Evolutionary conservation across 768 basidiomycete species (phyloP).

Genomic region (Hirschioporus abietinus): DNA sequence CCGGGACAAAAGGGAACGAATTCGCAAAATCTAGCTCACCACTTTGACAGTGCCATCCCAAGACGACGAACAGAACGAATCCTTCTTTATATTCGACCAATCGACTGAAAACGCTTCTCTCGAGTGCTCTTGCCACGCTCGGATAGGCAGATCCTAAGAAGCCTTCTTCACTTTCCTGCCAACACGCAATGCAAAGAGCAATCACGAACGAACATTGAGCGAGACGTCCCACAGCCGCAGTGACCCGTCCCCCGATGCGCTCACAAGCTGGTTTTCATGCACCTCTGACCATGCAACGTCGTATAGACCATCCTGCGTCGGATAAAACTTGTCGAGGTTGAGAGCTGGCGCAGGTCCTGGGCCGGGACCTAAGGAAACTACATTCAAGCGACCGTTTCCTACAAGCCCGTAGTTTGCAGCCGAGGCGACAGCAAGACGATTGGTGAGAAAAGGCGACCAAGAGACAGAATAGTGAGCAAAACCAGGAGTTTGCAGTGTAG

Average conservation of each 20-base stretch:
- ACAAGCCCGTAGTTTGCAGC: constrained; percentile 93
- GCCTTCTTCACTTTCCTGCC: constrained; percentile 26
- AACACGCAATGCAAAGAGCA: constrained; percentile 6
- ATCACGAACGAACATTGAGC: constrained; percentile 56
- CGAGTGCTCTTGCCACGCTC: constrained; percentile 91
- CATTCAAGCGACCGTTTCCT: constrained; percentile 87
- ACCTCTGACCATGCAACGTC: constrained; percentile 94
- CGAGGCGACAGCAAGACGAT: constrained; percentile 72
- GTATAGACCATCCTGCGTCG: constrained; percentile 85
- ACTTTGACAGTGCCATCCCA: constrained; percentile 93
- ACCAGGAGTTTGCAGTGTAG: constrained; percentile 64
- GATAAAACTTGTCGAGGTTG: constrained; percentile 67
- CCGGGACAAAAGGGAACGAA: no score
- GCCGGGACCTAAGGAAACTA: constrained; percentile 36
- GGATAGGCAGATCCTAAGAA: constrained; percentile 78
- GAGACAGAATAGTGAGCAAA: constrained; percentile 79
- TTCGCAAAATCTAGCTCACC: constrained; percentile 38
- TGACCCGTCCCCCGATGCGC: constrained; percentile 87
- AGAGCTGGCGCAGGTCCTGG: constrained; percentile 42
- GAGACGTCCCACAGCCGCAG: constrained; percentile 87
- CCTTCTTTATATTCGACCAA: constrained; percentile 93
- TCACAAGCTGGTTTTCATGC: constrained; percentile 90
- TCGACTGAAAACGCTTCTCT: constrained; percentile 91
- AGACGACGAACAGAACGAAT: constrained; percentile 78
- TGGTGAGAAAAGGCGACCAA: constrained; percentile 83